Base-by-base conservation (phyloP, 768 basidiomycete genomes). In the Inosperma sp. region DNA sequence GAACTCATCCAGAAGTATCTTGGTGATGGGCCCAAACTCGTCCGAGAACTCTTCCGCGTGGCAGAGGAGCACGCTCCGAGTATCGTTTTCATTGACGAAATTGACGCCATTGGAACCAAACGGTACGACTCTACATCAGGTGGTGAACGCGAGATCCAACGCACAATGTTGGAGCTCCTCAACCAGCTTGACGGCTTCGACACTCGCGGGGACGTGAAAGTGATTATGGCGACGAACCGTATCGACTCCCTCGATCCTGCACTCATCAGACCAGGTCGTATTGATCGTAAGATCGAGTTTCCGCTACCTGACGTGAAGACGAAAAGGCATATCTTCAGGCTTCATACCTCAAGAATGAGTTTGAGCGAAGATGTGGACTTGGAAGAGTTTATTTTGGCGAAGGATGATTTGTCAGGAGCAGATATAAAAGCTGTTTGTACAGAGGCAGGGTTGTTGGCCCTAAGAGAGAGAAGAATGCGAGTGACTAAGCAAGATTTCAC, bases 151-250 rank as follows among this genome's bases (percentile, higher is more conserved):
- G 96, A 99, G 74, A 98, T 99, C 59, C 96, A 99, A 67, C 83
- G 96, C 52, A 99, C 96, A 13, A 97, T 99, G 96, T 77, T 98
- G 71, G 96, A 99, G 67, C 78, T 99, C 42, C 81, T 99, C 45
- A 99, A 99, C 66, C 96, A 99, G 69, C 78, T 99, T 33, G 96
- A 99, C 61, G 96, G 96, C n/a, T 98, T 99, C 68, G 96, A 99
- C 65, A 93, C 93, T 5, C 84, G 94, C 49, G 95, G 95, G n/a
- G 96, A 98, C 64, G 94, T 99, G 52, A 99, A 98, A 71, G 95
- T 99, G 58, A 97, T 99, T 67, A 98, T 98, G 96, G 96, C 96
- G 10, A 99, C 96, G 5, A 99, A 99, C 73, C 85, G 80, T 71
- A 99, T 99, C 60, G 95, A 98, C 66, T 85, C 92, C 3, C 80